phyloP scores from a whole-genome alignment of 2,329 filamentous ascomycete species.

The Cercospora berteroae region DNA sequence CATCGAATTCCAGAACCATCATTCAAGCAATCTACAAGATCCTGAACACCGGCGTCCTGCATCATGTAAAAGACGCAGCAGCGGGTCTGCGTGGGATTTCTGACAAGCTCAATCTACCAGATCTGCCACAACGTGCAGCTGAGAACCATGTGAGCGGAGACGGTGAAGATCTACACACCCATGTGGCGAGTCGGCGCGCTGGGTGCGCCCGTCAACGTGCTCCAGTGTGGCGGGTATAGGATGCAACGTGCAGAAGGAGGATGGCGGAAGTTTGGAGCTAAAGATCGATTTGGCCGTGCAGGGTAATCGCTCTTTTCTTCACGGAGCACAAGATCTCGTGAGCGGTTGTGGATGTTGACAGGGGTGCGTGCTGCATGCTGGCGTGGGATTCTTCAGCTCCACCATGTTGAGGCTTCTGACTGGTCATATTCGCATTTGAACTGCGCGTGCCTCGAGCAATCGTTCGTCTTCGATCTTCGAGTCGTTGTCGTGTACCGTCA shows the following conservation, averaged over 20 bases:
- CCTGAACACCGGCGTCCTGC: constrained; percentile 7
- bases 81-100: background rate
- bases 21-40: background rate
- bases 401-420: background rate
- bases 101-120: background rate
- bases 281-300: background rate
- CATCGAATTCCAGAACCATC: background rate
- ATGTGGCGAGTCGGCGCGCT: background rate
- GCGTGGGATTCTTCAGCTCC: background rate
- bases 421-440: background rate
- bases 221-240: background rate
- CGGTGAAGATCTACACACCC: background rate
- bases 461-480: background rate
- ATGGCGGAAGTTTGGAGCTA: background rate
- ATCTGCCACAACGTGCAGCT: constrained; percentile 9
- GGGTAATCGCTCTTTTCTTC: background rate
- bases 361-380: background rate
- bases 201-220: background rate
- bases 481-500: background rate
- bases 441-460: background rate
- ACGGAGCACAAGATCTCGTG: background rate
- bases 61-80: constrained; percentile 9
- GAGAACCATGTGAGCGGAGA: constrained; percentile 1
- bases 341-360: background rate
- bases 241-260: background rate